Evolutionary conservation across 2,329 filamentous ascomycete genomes (phyloP).

Genomic region (Teratosphaeria zuluensis): DNA sequence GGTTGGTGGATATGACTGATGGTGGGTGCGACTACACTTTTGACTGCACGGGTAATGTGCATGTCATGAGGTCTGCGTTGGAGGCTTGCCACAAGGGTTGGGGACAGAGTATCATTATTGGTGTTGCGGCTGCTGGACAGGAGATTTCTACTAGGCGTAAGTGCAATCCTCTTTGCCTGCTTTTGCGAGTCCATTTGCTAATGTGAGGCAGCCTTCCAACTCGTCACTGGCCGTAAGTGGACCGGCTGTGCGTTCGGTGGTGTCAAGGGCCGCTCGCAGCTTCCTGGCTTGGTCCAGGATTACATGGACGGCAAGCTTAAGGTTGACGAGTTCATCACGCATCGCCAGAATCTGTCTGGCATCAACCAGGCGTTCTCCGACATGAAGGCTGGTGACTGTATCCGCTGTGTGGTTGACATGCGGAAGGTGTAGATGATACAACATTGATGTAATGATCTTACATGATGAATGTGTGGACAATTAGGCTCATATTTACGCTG

Average conservation of each 20-base stretch:
- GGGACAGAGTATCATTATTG: constrained; percentile 96
- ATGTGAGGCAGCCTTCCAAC: constrained; percentile 68
- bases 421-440: too few relatives aligned
- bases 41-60: constrained; percentile 95
- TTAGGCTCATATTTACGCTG: too few relatives aligned
- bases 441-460: too few relatives aligned
- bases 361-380: constrained; percentile 87
- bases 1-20: constrained; percentile 94
- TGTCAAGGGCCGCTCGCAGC: constrained; percentile 92
- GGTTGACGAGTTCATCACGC: constrained; percentile 99
- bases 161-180: constrained; percentile 30
- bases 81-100: constrained; percentile 99
- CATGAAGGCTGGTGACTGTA: constrained; percentile 96
- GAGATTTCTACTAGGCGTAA: constrained; percentile 89
- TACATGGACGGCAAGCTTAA: constrained; percentile 86
- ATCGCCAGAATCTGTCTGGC: constrained; percentile 69
- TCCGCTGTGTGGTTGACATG: constrained; percentile 81
- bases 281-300: constrained; percentile 76
- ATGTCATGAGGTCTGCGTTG: constrained; percentile 88
- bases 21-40: constrained; percentile 98
- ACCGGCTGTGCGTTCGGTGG: constrained; percentile 96
- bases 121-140: constrained; percentile 90
- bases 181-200: neutral
- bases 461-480: too few relatives aligned
- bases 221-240: constrained; percentile 96